Percentiles rank a stretch among this genome's conserved stretches.
These are phyloP conservation scores for Fusarium gaditjirri DNA, from an alignment of 2,329 filamentous ascomycete species.

Conservation along the genomic window DNA sequence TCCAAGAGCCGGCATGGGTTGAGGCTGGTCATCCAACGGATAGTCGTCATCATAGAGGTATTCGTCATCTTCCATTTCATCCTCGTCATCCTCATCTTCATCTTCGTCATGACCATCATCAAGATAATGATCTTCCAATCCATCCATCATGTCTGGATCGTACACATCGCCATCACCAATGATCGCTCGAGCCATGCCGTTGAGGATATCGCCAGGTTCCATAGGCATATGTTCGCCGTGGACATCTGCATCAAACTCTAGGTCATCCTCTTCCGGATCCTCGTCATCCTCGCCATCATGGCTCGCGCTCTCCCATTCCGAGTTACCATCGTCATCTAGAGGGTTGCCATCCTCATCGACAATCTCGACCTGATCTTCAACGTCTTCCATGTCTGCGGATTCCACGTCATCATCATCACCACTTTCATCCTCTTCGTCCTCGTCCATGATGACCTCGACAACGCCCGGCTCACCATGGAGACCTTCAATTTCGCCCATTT, in stretches of 20 bases:
- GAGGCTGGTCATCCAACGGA: slow-evolving; percentile 58
- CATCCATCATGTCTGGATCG: slow-evolving; percentile 63
- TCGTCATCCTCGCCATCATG: slow-evolving; percentile 64
- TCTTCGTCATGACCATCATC: slow-evolving; percentile 70
- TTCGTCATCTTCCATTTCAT: slow-evolving; percentile 75
- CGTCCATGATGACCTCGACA: slow-evolving; percentile 83
- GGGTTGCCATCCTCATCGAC: slow-evolving; percentile 71
- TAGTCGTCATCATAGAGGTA: slow-evolving; percentile 71
- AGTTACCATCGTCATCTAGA: slow-evolving; percentile 68
- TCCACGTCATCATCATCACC: slow-evolving; percentile 58
- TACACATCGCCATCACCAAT: slow-evolving; percentile 62
- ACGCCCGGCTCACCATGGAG: slow-evolving; percentile 70
- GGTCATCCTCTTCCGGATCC: slow-evolving; percentile 63
- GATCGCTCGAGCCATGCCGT: slow-evolving; percentile 66
- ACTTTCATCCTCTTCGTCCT: slow-evolving; percentile 73
- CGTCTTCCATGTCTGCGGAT: slow-evolving; percentile 61
- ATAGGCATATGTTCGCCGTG: slow-evolving; percentile 64
- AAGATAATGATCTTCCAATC: slow-evolving; percentile 63
- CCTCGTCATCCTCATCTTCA: slow-evolving; percentile 71
- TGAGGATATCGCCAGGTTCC: slow-evolving; percentile 58
- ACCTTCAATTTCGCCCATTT: slow-evolving; percentile 87
- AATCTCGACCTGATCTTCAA: slow-evolving; percentile 66
- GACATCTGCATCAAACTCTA: slow-evolving; percentile 65
- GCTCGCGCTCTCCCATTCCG: slow-evolving; percentile 70
- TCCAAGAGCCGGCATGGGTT: slow-evolving; percentile 61